Evolutionary conservation across 2,329 filamentous ascomycete species (phyloP), one percentile per base, ranked within the genome.

Genomic region (Penicillium palitans): DNA sequence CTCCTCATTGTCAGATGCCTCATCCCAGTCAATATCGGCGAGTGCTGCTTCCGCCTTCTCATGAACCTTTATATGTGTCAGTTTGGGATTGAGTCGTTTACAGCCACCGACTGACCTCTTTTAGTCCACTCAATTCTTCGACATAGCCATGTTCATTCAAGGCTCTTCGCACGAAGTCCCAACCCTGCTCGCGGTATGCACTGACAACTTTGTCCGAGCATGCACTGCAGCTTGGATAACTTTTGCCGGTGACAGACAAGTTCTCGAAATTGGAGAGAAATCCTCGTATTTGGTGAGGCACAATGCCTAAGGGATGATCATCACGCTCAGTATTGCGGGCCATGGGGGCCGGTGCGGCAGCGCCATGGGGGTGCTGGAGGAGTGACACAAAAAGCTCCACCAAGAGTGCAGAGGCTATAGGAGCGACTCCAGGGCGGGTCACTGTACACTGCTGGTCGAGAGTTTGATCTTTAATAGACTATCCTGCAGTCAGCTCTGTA

Each of bases 371-470:
- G 71, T 96, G 93, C 71, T 99, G 95, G 10, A 97, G 80, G 37
- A 97, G 79, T 58, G 90, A 96, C 10, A 93, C 87, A 29, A 99
- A 83, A 6, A 98, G 82, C 74, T 99, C 95, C 48, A 98, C 93
- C 6, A 97, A 83, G 35, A 96, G 82, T 2, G 91, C 91, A 2
- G 95, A 97, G 8, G 95, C 95, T 57, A 97, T 95, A 10, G 92
- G 89, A 15, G 95, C 93, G 37, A 96, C 87, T 17, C 95, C 95
- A 0, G 95, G 95, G 10, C 95, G 87, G 3, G 95, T 99, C 21
- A 99, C 95, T 0, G 95, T 99, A 76, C 95, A 99, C 77, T 98
- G 95, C 74, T 99, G 95, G 72, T 99, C 95, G 12, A 99, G 86
- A 0, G 95, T 98, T 67, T 93, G 90, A 69, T 96, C 92, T 75